Base-by-base conservation (phyloP, 2,329 filamentous ascomycete species). In the Penicillium sp. region DNA sequence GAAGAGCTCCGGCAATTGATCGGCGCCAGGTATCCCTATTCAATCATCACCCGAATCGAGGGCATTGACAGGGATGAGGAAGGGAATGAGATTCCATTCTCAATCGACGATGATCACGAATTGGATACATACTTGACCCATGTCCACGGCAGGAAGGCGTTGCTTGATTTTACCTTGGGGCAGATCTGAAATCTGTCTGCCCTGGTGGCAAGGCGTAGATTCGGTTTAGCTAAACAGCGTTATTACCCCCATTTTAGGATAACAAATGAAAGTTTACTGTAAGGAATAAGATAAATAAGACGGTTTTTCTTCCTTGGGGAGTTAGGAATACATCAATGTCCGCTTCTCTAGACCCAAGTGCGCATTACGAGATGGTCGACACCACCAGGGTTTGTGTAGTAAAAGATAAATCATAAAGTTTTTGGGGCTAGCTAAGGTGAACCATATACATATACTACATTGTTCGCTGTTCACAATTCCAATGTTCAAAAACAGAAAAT, bases 51-150 rank as follows among this genome's bases (percentile, higher is more conserved):
- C 35, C 82, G 81, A 29, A 80, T 92, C 17, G 85, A 91, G 66
- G 89, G 89, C 2, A 74, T 90, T 27, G 79, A 90, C 50, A 84
- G 83, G 66, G 81, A 85, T 66, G 79, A 76, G 15, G 80, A 80
- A 61, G 86, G 83, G 6, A 80, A 80, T 49, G 88, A 90, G 68
- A 78, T 89, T 44, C 78, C 78, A 17, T 82, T 90, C 66, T 76
- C 81, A 55, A 87, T 93, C 65, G 86, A 87, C 54, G 82, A 86
- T 41, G 88, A 93, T 65, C 83, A 86, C 61, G 89, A 93, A 75
- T 72, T 94, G 61, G 82, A 82, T 58, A 87, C 87, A 0, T 93
- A 93, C 73, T 73, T 94, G 63, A 79, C 82, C 47, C 87, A 90
- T 69, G 79, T 88, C 27, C 77, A 83, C 62, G 80, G 77, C 38